Conservation (phyloP, 805 yeast genomes). For the Saccharomycopsis fodiens region DNA sequence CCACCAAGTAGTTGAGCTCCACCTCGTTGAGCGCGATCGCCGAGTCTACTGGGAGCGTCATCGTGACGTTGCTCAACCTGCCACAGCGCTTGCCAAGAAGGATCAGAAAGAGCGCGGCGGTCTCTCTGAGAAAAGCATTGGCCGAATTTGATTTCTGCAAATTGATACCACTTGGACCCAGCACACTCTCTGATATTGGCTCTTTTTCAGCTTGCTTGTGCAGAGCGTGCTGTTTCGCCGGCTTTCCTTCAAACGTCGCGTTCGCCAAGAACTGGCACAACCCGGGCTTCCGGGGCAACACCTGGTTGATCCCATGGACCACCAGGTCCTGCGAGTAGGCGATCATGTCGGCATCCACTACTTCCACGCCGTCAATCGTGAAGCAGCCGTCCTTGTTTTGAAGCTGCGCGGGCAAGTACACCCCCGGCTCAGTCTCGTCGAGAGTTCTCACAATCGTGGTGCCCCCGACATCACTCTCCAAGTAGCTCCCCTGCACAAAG, state of each 20-base stretch:
- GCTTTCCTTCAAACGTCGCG: conserved; percentile 3
- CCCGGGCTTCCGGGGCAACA: conserved; percentile 32
- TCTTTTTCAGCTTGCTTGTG: no score
- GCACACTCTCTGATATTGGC: no score
- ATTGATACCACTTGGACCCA: neutral
- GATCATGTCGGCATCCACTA: conserved; percentile 47
- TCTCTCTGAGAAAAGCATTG: no score
- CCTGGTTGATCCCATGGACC: conserved; percentile 53
- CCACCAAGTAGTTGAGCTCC: conserved; percentile 38
- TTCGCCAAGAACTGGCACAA: conserved; percentile 31
- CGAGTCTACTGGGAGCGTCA: conserved; percentile 40
- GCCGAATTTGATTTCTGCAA: no score
- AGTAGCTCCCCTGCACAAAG: conserved; percentile 29
- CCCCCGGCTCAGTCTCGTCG: conserved; percentile 7
- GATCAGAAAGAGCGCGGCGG: neutral
- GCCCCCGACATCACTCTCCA: conserved; percentile 26
- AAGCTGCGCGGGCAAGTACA: conserved; percentile 29
- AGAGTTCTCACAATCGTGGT: conserved; percentile 25
- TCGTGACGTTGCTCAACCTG: conserved; percentile 31
- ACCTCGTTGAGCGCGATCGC: conserved; percentile 32
- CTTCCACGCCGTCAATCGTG: conserved; percentile 35
- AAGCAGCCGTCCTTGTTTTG: conserved; percentile 20
- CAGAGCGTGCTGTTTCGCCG: no score
- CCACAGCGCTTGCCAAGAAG: conserved; percentile 21
- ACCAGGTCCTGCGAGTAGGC: conserved; percentile 60